Conservation (phyloP, 257 asterid species). For the Plectranthus barbatus region DNA sequence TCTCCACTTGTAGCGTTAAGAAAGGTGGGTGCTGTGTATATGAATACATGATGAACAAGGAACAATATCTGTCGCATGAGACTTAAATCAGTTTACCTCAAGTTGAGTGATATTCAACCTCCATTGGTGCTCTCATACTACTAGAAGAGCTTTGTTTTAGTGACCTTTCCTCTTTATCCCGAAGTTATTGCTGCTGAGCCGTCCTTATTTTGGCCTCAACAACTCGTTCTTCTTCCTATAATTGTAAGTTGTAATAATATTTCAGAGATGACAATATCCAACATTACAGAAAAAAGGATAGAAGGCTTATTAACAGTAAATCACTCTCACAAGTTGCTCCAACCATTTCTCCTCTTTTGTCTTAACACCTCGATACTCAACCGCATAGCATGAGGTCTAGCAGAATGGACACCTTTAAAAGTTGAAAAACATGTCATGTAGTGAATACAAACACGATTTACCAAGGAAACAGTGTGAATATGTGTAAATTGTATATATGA, state of each 20-base stretch:
- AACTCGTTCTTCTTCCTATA: slow-evolving; percentile 93
- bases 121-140: slow-evolving; percentile 44
- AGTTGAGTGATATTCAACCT: slow-evolving; percentile 51
- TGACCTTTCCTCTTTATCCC: slow-evolving; percentile 75
- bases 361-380: slow-evolving; percentile 90
- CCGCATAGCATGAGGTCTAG: slow-evolving; percentile 83
- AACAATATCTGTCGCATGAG: neutral
- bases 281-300: neutral
- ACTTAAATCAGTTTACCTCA: slow-evolving; percentile 41
- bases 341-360: slow-evolving; percentile 90
- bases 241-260: neutral
- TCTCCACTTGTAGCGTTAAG: no score
- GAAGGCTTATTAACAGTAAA: slow-evolving; percentile 2
- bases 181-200: slow-evolving; percentile 87
- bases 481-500: no score
- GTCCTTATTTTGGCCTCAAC: slow-evolving; percentile 97
- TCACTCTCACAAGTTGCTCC: slow-evolving; percentile 76
- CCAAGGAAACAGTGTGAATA: no score
- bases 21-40: slow-evolving; percentile 47
- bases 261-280: neutral
- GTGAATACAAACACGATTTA: neutral
- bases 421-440: neutral
- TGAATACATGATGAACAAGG: slow-evolving; percentile 11
- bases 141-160: slow-evolving; percentile 50
- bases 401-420: slow-evolving; percentile 82